Evolutionary conservation across 768 basidiomycete species (phyloP).

Genomic region (Ephemerocybe angulata): DNA sequence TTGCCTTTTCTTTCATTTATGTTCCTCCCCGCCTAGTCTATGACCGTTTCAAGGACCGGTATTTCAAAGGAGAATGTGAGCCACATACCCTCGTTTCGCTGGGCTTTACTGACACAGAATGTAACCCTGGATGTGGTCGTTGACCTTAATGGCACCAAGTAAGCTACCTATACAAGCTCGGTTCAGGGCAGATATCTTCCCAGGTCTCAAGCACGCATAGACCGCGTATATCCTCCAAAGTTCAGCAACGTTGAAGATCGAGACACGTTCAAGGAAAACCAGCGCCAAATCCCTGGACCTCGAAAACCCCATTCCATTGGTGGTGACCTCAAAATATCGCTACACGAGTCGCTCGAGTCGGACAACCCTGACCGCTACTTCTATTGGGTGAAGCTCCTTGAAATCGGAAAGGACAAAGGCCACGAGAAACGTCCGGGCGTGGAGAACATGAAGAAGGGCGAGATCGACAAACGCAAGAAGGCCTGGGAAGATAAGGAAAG

Average conservation of each 20-base stretch:
- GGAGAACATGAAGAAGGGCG: constrained; percentile 76
- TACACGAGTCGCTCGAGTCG: constrained; percentile 61
- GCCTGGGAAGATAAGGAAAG: constrained; percentile 87
- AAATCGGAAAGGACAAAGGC: constrained; percentile 67
- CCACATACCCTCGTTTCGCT: constrained; percentile 18
- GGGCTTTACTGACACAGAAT: constrained; percentile 12
- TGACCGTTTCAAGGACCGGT: constrained; percentile 95
- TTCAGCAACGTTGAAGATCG: constrained; percentile 44
- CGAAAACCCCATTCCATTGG: constrained; percentile 66
- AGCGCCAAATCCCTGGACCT: constrained; percentile 38
- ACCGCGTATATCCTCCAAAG: constrained; percentile 72
- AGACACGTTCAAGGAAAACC: constrained; percentile 49
- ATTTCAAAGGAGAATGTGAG: constrained; percentile 88
- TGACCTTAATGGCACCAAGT: constrained; percentile 87
- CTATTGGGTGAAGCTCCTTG: constrained; percentile 85
- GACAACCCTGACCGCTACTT: constrained; percentile 83
- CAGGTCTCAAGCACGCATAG: constrained; percentile 81
- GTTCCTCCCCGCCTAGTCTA: constrained; percentile 70
- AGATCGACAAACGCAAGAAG: constrained; percentile 92
- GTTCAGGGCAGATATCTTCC: constrained; percentile 17
- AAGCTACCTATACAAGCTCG: constrained; percentile 18
- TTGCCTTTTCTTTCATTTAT: constrained; percentile 13
- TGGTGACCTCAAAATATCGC: constrained; percentile 71
- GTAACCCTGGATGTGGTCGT: constrained; percentile 74
- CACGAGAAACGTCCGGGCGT: constrained; percentile 67